Base-by-base conservation (phyloP, 352 stramenopile species). In the Phytophthora megakarya region DNA sequence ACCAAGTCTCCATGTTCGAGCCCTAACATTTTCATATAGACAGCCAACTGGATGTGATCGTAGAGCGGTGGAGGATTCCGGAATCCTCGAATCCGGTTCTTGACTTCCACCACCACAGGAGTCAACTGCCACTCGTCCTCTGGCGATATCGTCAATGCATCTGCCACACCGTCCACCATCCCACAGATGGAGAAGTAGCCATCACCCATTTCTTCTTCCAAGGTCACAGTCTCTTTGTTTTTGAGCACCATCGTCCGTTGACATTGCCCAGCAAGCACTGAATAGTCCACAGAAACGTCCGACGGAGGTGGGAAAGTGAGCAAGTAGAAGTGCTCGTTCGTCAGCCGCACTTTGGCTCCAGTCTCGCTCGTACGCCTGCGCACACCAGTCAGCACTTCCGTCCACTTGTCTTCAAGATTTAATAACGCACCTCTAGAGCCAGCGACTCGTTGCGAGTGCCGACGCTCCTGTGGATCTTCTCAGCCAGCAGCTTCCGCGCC, bases 1-100 rank as follows among this genome's bases (percentile, higher is more conserved):
- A 94, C 76, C 45, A 94, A 61, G 51, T 94, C 80, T 16, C 83
- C 85, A 26, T 84, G 63, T 9, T 70, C 51, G 26, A 92, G 58
- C 1, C 56, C 67, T 5, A 92, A 54, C 83, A 94, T 88, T 61
- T 94, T 94, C 67, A 94, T 85, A 61, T 94, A 94, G 19, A 94
- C 72, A 15, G 81, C 83, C 61, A 92, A 78, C 45, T 94, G 85
- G 18, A 94, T 84, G 25, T 88, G 75, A 50, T 94, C 85, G 51
- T 92, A 75, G 13, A 93, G 72, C 6, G 81, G 85, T 3, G 75
- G 81, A 5, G 79, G 82, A 9, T 80, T 64, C 7, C 74, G 73
- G 46, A 93, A 89, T 33, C 72, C 70, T 26, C 74, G 72, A 62
- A 93, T 59, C 16, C 85, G 81, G 64, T 92, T 93, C 62, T 93